A percentile compares a stretch with the other conserved stretches of the same genome.
phyloP scores from a whole-genome alignment of 805 yeast species.

The Starmerella apicola region DNA sequence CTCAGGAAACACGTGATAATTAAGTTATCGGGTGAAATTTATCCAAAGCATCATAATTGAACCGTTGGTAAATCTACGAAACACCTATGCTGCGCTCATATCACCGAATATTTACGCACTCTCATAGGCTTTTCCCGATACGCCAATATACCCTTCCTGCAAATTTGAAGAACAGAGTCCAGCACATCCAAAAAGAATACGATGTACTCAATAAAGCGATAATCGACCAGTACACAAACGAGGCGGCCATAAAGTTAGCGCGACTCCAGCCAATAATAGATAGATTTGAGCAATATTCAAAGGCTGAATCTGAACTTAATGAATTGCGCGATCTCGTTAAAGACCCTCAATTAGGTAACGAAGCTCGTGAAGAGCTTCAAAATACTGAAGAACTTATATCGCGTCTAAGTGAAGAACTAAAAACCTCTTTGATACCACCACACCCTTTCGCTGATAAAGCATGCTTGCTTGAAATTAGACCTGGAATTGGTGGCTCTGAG shows the following conservation, averaged over 20 bases:
- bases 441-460: conserved; percentile 65
- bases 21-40: too few relatives aligned
- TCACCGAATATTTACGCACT: too few relatives aligned
- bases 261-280: conserved; percentile 35
- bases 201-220: conserved; percentile 32
- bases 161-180: conserved; percentile 38
- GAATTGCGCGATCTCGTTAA: conserved; percentile 36
- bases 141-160: conserved; percentile 34
- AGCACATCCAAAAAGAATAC: conserved; percentile 32
- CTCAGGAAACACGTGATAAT: too few relatives aligned
- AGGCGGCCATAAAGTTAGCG: conserved; percentile 39
- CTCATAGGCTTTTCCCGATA: too few relatives aligned
- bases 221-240: conserved; percentile 28
- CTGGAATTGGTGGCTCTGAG: conserved; percentile 94
- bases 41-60: too few relatives aligned
- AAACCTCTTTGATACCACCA: conserved; percentile 52
- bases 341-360: conserved; percentile 41
- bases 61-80: too few relatives aligned
- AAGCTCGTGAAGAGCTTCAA: conserved; percentile 51
- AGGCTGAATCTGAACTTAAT: conserved; percentile 24
- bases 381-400: conserved; percentile 35
- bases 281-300: conserved; percentile 31
- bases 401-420: conserved; percentile 37
- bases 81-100: too few relatives aligned
- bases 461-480: conserved; percentile 73